A percentile compares a stretch with the other conserved stretches of the same genome.
These are phyloP conservation scores for Sicyos baderoa DNA, from an alignment of 306 rosid genomes.

Conservation along the genomic window DNA sequence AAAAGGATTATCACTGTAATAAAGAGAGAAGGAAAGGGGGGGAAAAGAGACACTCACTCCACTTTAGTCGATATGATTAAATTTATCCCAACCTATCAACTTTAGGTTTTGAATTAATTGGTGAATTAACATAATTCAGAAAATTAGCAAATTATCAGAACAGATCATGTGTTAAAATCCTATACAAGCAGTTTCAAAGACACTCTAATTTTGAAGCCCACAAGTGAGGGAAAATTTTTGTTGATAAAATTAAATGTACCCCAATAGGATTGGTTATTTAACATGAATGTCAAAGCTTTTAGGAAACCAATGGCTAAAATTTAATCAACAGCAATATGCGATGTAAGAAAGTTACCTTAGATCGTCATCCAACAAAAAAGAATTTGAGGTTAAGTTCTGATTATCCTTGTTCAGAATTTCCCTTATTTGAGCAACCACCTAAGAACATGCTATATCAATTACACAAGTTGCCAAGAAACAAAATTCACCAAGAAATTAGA, in stretches of 20 bases:
- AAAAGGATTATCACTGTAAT: not conserved
- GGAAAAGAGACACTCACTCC: not conserved
- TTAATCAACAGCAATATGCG: not conserved
- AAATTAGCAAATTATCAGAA: too few relatives aligned
- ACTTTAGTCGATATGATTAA: too few relatives aligned
- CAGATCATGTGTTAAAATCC: too few relatives aligned
- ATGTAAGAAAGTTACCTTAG: constrained; percentile 50
- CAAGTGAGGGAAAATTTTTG: too few relatives aligned
- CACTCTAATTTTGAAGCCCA: too few relatives aligned
- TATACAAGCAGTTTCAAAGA: too few relatives aligned
- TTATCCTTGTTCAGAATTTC: constrained; percentile 82
- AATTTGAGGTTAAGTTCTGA: constrained; percentile 79
- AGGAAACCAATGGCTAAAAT: not conserved
- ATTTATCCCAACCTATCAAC: too few relatives aligned
- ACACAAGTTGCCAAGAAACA: not conserved
- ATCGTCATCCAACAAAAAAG: constrained; percentile 96
- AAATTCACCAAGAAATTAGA: constrained; percentile 3
- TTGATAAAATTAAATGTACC: too few relatives aligned
- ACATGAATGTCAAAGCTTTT: not conserved
- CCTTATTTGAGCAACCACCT: constrained; percentile 98
- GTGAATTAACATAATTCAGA: too few relatives aligned
- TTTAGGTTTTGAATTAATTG: too few relatives aligned
- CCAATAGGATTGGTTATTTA: too few relatives aligned
- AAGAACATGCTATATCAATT: not conserved
- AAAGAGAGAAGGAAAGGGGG: not conserved